Evolutionary conservation across 2,329 filamentous ascomycete species (phyloP), one percentile per base, ranked within the genome.

Genomic region (Penicillium sp.): DNA sequence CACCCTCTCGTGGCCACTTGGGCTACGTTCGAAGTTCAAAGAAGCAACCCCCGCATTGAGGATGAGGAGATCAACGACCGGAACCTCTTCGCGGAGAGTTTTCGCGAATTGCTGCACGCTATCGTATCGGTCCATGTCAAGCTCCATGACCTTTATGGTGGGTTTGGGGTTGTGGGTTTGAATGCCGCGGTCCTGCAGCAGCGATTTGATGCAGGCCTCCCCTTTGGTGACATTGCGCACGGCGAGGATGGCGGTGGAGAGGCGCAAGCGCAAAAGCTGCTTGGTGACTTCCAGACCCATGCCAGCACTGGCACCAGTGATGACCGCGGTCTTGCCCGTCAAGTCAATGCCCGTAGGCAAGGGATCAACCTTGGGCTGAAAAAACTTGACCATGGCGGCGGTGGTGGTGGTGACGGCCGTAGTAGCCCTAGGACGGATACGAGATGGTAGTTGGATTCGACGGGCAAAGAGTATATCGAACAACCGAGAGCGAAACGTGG

Each of bases 1-100:
- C 13, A 54, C 59, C 4, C 60, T 48, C 49, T 75, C 71, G 48
- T 73, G 68, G 2, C 70, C 68, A 5, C 41, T 51, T 10, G 57
- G 32, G 21, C 51, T 56, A 29, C 47, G 54, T 7, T 54, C 55
- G 45, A 56, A 45, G 10, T 52, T 55, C 3, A 61, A 8, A 1
- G 48, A 43, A 10, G 47, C 49, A 12, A 60, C 52, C 2, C 55
- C 58, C 2, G 60, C 61, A 33, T 62, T 62, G 19, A 63, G 57
- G 32, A 63, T 54, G 15, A 60, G 56, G 26, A 62, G 53, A 35
- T 64, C 44, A 13, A 61, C 48, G 12, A 45, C 28, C 9, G 53
- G 48, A 26, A 60, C 42, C 22, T 61, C 52, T 8, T 51, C 19
- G 13, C 45, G 42, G 17, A 60, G 49, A 22, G 48, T 39, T 22